Evolutionary conservation across 2,329 filamentous ascomycete species (phyloP), one percentile per base, ranked within the genome.

Genomic region (Fusarium neocosmosporiellum): DNA sequence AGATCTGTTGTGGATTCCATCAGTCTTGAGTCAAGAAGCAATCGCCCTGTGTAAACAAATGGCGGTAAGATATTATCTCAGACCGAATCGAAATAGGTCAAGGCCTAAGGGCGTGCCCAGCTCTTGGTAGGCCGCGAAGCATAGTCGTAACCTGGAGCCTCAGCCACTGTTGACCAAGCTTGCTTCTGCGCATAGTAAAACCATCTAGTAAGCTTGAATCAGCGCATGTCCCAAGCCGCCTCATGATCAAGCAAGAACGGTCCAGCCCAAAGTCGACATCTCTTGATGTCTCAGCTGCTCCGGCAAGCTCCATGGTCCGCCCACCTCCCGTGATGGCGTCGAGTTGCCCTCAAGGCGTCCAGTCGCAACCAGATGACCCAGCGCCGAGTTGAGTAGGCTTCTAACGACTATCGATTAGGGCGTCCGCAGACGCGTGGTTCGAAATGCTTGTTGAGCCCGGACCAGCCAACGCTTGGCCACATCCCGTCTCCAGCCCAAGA

Each of bases 381-480:
- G 18, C 48, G 64, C 54, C 36, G 57, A 50, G 29, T 22, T 41
- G 37, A 61, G 50, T 27, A 58, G 48, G 57, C 39, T 59, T 53
- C 5, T 16, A 36, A 29, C 20, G 22, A 39, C 37, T 65, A 33
- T 57, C 58, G 55, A 65, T 65, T 33, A 18, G 27, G 54, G 31
- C 54, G 57, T 55, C 60, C 50, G 33, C 48, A 72, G 65, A 72
- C 70, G 69, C 60, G 69, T 63, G 69, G 60, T 66, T 72, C 53
- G 18, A n/a, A 27, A 48, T 60, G 58, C 58, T 48, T 59, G 27
- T 43, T 59, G 57, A 59, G 57, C 57, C 36, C 31, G 29, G 58
- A 48, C 37, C 41, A 36, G 50, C 59, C 33, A 48, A 48, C 46
- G 33, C 54, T 63, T 59, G 71, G 69, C 69, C 69, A 71, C 68